Evolutionary conservation across 768 basidiomycete genomes (phyloP).

Genomic region (Russula sp.): DNA sequence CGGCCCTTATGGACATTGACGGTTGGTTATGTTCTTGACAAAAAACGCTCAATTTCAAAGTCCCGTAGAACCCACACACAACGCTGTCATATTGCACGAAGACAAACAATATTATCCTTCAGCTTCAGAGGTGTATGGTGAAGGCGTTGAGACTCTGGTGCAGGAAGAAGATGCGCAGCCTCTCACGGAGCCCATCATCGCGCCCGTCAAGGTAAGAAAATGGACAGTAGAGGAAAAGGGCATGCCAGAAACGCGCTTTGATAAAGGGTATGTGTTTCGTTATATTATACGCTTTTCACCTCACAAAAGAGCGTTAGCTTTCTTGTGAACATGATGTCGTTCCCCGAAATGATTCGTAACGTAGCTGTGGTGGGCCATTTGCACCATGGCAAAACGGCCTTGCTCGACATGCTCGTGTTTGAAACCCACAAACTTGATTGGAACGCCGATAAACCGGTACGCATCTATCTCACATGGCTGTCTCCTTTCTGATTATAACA

Average conservation of each 20-base stretch:
- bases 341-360: conserved; percentile 93
- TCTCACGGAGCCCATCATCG: conserved; percentile 89
- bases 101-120: conserved; percentile 98
- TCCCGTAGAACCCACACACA: conserved; percentile 60
- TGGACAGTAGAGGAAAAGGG: conserved; percentile 95
- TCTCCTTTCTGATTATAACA: conserved; percentile 11
- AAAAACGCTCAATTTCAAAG: neutral
- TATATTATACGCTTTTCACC: neutral
- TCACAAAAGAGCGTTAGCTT: conserved; percentile 47
- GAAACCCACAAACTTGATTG: conserved; percentile 94
- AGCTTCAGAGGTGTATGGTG: conserved; percentile 86
- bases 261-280: conserved; percentile 68
- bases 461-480: neutral
- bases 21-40: conserved; percentile 38
- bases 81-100: conserved; percentile 86
- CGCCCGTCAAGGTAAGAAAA: conserved; percentile 89
- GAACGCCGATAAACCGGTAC: conserved; percentile 78
- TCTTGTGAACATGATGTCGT: conserved; percentile 81
- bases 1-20: conserved; percentile 79
- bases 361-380: conserved; percentile 94
- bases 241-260: conserved; percentile 94
- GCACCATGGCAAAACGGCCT: conserved; percentile 95
- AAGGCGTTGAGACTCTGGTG: conserved; percentile 91
- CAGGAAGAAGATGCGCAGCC: conserved; percentile 98
- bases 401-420: conserved; percentile 95